A percentile compares a stretch with the other conserved stretches of the same genome.
Evolutionary conservation across 805 yeast genomes (phyloP).

Genomic region (Candida saitoana): DNA sequence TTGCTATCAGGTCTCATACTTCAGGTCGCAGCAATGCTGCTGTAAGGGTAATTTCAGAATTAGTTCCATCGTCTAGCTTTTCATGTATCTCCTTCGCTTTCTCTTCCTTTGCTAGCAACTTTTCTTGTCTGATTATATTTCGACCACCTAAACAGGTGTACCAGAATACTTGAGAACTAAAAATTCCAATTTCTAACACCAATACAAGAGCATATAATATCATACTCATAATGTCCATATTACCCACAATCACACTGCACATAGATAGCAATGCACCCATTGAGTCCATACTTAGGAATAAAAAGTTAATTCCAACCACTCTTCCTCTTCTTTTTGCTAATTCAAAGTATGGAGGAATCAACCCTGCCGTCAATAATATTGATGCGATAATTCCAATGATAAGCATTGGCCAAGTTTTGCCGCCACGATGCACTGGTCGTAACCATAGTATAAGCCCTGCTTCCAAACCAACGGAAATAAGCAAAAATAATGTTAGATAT

Average conservation of each 20-base stretch:
- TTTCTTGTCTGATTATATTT: slow-evolving; percentile 22
- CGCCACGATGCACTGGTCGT: slow-evolving; percentile 45
- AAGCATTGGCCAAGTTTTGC: slow-evolving; percentile 72
- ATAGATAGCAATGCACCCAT: slow-evolving; percentile 77
- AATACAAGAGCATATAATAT: slow-evolving; percentile 72
- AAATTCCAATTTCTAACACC: slow-evolving; percentile 72
- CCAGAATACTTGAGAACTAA: slow-evolving; percentile 71
- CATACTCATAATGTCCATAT: slow-evolving; percentile 74
- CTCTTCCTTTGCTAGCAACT: slow-evolving; percentile 1
- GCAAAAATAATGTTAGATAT: slow-evolving; percentile 34
- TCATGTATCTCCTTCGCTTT: background rate
- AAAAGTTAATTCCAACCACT: slow-evolving; percentile 85
- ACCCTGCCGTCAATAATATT: slow-evolving; percentile 67
- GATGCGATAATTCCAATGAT: slow-evolving; percentile 81
- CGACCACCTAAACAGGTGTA: slow-evolving; percentile 31
- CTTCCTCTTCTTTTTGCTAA: slow-evolving; percentile 72
- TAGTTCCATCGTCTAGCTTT: too few relatives aligned
- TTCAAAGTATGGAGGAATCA: slow-evolving; percentile 87
- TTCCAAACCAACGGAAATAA: slow-evolving; percentile 55
- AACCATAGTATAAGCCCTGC: slow-evolving; percentile 70
- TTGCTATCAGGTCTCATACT: too few relatives aligned
- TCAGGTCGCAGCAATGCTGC: too few relatives aligned
- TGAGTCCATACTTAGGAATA: slow-evolving; percentile 71
- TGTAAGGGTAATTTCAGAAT: too few relatives aligned
- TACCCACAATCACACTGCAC: slow-evolving; percentile 51